Percentiles rank a stretch among this genome's conserved stretches.
phyloP scores from a whole-genome alignment of 352 stramenopile genomes.

The Blastocystis sp. region DNA sequence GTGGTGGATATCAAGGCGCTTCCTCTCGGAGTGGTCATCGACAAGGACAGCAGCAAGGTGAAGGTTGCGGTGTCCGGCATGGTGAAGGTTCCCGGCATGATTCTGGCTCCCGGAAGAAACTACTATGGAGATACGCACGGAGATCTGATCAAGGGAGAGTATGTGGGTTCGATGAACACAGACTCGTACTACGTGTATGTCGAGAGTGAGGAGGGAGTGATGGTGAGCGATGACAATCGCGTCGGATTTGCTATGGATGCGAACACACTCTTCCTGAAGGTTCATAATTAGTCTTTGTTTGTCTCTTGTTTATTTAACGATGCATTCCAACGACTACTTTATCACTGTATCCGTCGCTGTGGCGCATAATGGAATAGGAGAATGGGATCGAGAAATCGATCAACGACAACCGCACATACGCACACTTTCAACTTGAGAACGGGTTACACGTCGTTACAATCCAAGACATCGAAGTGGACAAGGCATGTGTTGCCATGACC shows the following conservation, averaged over 20 bases:
- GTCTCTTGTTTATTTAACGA: not conserved
- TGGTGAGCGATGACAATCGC: constrained; percentile 44
- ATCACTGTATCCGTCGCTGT: too few relatives aligned
- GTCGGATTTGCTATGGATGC: constrained; percentile 47
- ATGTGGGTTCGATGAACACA: constrained; percentile 48
- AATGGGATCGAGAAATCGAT: constrained; percentile 58
- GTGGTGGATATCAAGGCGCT: constrained; percentile 33
- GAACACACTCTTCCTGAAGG: constrained; percentile 52
- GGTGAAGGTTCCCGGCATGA: not conserved
- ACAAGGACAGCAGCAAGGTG: not conserved
- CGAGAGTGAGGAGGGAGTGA: constrained; percentile 15
- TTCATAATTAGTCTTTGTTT: constrained; percentile 31
- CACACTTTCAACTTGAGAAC: constrained; percentile 60
- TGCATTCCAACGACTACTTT: not conserved
- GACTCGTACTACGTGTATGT: constrained; percentile 50
- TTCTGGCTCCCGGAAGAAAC: not conserved
- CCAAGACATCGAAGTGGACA: constrained; percentile 59
- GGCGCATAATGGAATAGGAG: constrained; percentile 26
- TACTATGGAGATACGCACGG: constrained; percentile 43
- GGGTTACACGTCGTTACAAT: constrained; percentile 59
- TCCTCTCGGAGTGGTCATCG: constrained; percentile 27
- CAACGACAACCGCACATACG: constrained; percentile 58
- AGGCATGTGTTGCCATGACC: constrained; percentile 60
- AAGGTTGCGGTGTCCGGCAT: constrained; percentile 1
- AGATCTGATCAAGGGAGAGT: constrained; percentile 43